Base-by-base conservation (phyloP, 2,329 filamentous ascomycete species). In the Sclerotinia spermophila region DNA sequence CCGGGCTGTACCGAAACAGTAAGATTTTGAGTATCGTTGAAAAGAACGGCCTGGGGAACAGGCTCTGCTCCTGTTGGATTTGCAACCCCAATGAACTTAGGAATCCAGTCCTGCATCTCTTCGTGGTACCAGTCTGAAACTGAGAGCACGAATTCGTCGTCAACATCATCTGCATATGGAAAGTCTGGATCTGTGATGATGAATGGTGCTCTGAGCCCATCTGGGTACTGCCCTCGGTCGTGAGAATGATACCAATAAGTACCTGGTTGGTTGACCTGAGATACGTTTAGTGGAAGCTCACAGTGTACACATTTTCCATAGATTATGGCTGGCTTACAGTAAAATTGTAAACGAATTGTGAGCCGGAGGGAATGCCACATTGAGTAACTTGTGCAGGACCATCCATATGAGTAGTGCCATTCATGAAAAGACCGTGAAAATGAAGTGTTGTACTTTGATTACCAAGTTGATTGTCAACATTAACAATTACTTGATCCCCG, bases 201-300 rank as follows among this genome's bases (percentile, higher is more conserved):
- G 44, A 89, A 78, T 1, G 86, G 81, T 4, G 83, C 86, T 48
- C 87, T 84, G 42, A 88, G 81, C 7, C 87, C 87, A 77, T 89
- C 87, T 2, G 86, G 86, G 73, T 88, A 89, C 73, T 87, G 85
- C 11, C 82, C 84, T 71, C 81, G 80, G 59, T 82, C 78, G 74
- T 88, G 86, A 17, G 85, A 87, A 76, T 90, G 87, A 73, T 94
- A 94, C 92, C 91, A 94, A 79, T 92, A 94, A 1, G 90, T 92
- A 40, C 91, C 92, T 0, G 89, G 85, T 81, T 92, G 90, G 64
- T 87, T 78, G 21, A 84, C 77, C 84, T 86, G 33, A 38, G 33
- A 56, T 35, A 24, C 5, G 17, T 44, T 68, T 33, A 44, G 67
- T 48, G 17, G 33, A 74, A 21, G 71, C 33, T 59, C 92, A 33